A percentile compares a stretch with the other conserved stretches of the same genome.
These are phyloP conservation scores for Rhododendron williamsianum DNA, from an alignment of 148 eudicot species.

Conservation along the genomic window DNA sequence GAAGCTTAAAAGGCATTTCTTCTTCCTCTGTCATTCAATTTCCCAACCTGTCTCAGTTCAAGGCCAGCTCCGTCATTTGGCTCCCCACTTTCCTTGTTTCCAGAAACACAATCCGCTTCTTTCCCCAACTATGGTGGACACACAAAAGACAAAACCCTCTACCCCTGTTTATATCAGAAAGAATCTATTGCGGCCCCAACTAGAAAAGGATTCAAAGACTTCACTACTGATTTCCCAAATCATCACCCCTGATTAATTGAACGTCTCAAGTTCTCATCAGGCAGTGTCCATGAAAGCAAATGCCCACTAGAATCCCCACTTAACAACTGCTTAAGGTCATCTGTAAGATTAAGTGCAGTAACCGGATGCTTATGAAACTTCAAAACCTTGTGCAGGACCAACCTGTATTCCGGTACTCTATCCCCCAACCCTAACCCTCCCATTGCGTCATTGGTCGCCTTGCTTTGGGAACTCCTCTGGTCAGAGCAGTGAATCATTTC, in stretches of 20 bases:
- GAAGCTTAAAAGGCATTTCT: neutral
- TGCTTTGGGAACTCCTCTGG: conserved; percentile 33
- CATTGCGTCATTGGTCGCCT: conserved; percentile 24
- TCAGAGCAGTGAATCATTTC: conserved; percentile 66
- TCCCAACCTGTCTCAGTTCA: conserved; percentile 18
- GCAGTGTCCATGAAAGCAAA: conserved; percentile 86
- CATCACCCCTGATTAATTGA: conserved; percentile 52
- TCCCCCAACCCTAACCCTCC: conserved; percentile 47
- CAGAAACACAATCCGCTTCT: conserved; percentile 4
- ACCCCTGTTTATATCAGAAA: neutral
- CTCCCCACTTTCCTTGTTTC: neutral
- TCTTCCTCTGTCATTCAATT: neutral
- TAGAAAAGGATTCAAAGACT: conserved; percentile 11
- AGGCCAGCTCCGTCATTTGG: conserved; percentile 39
- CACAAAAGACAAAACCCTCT: neutral
- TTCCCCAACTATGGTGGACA: conserved; percentile 16
- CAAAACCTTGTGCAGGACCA: conserved; percentile 73
- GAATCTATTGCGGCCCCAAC: conserved; percentile 14
- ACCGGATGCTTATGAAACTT: conserved; percentile 83
- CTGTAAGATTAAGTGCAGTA: conserved; percentile 73
- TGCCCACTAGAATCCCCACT: conserved; percentile 86
- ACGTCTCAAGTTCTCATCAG: conserved; percentile 67
- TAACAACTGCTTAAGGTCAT: conserved; percentile 76
- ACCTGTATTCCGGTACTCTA: conserved; percentile 59
- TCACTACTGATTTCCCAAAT: neutral